Evolutionary conservation across 257 asterid genomes (phyloP).

Genomic region (Pogostemon cablin): DNA sequence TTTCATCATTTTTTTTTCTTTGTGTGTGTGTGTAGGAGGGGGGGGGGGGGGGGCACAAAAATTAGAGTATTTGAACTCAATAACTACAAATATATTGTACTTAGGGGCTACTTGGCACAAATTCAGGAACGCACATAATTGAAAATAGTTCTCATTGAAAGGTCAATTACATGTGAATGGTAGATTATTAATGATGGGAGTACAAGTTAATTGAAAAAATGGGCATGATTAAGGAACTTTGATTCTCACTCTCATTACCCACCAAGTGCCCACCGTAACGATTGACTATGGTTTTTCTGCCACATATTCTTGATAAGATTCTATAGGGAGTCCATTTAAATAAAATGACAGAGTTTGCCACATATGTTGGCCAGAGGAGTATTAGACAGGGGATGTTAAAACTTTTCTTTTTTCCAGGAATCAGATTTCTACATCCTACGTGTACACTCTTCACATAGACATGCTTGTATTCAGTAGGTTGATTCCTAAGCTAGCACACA

Average conservation of each 20-base stretch:
- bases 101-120: too few relatives aligned
- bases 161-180: too few relatives aligned
- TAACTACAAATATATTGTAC: too few relatives aligned
- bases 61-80: neutral
- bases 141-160: too few relatives aligned
- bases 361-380: neutral
- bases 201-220: too few relatives aligned
- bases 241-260: too few relatives aligned
- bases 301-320: neutral
- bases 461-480: conserved; percentile 1
- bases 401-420: neutral
- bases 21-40: conserved; percentile 6
- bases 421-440: neutral
- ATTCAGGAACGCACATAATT: too few relatives aligned
- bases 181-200: too few relatives aligned
- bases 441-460: neutral
- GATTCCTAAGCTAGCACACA: neutral
- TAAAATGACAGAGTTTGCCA: neutral
- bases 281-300: conserved; percentile 2
- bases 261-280: neutral
- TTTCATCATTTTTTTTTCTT: neutral
- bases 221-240: too few relatives aligned
- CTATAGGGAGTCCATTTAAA: neutral
- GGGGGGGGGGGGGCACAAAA: neutral
- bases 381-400: neutral